These are phyloP conservation scores for Trifolium subterraneum DNA, from an alignment of 306 rosid genomes.

Conservation along the genomic window DNA sequence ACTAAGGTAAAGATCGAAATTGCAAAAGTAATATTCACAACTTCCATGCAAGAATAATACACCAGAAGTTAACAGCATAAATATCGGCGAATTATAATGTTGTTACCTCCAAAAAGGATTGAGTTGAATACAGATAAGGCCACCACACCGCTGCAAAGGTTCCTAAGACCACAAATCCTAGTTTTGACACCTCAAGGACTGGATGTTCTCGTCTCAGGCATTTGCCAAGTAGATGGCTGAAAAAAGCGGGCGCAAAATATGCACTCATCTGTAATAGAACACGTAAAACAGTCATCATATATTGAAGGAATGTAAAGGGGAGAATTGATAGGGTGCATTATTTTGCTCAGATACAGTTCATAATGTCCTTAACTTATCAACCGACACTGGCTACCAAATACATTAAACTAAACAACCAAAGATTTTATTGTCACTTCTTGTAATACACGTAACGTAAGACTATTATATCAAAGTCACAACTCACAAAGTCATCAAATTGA, in stretches of 20 bases:
- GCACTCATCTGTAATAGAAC: conserved; percentile 80
- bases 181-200: conserved; percentile 70
- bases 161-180: conserved; percentile 78
- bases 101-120: conserved; percentile 69
- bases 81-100: background rate
- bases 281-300: conserved; percentile 26
- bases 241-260: conserved; percentile 94
- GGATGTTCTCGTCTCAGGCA: conserved; percentile 70
- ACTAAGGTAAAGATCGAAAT: conserved; percentile 26
- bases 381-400: background rate
- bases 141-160: conserved; percentile 82
- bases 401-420: conserved; percentile 16
- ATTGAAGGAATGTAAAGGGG: background rate
- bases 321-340: background rate
- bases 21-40: background rate
- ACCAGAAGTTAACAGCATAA: conserved; percentile 1
- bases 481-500: conserved; percentile 17
- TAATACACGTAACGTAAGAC: background rate
- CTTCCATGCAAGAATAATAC: background rate
- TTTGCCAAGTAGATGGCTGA: conserved; percentile 87
- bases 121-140: conserved; percentile 80
- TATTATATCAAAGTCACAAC: conserved; percentile 13
- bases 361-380: conserved; percentile 19
- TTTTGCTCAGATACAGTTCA: conserved; percentile 13
- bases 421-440: background rate